A percentile compares a stretch with the other conserved stretches of the same genome.
These are phyloP conservation scores for Aristolochia fimbriata DNA, from an alignment of 164 flowering plant genomes.

Conservation along the genomic window DNA sequence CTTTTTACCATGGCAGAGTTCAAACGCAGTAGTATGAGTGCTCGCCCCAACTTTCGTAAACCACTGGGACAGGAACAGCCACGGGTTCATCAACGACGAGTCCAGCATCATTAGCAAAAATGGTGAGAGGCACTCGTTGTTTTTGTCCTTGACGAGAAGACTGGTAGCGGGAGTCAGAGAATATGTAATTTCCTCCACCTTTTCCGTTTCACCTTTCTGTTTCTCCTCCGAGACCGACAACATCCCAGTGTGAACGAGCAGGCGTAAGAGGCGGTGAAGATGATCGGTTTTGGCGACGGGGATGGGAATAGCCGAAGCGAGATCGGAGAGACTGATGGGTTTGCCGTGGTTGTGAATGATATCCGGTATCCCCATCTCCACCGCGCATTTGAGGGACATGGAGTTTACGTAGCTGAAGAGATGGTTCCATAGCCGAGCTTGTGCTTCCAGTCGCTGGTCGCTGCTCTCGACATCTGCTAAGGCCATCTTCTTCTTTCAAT, in stretches of 20 bases:
- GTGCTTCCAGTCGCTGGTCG: neutral
- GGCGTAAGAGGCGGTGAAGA: conserved; percentile 11
- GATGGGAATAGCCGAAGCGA: neutral
- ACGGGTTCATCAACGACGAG: neutral
- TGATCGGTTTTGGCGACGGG: neutral
- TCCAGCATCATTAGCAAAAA: neutral
- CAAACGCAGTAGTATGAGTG: neutral
- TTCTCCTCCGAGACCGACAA: neutral
- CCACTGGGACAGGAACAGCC: neutral
- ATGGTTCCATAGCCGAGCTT: conserved; percentile 4
- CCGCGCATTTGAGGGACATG: conserved; percentile 11
- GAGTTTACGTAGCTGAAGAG: conserved; percentile 2
- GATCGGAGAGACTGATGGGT: conserved; percentile 1
- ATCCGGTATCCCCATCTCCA: conserved; percentile 8
- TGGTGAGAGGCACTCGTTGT: neutral
- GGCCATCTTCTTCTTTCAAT: no score
- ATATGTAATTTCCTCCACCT: neutral
- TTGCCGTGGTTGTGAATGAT: conserved; percentile 4
- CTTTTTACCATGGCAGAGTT: conserved; percentile 10
- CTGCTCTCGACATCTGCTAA: no score
- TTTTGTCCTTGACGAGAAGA: neutral
- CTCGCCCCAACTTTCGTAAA: neutral
- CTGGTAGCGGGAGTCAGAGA: conserved; percentile 5
- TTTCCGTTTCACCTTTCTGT: neutral
- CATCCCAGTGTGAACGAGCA: conserved; percentile 13